phyloP scores from a whole-genome alignment of 2,329 filamentous ascomycete species.

The Pestalotiopsis sp. region DNA sequence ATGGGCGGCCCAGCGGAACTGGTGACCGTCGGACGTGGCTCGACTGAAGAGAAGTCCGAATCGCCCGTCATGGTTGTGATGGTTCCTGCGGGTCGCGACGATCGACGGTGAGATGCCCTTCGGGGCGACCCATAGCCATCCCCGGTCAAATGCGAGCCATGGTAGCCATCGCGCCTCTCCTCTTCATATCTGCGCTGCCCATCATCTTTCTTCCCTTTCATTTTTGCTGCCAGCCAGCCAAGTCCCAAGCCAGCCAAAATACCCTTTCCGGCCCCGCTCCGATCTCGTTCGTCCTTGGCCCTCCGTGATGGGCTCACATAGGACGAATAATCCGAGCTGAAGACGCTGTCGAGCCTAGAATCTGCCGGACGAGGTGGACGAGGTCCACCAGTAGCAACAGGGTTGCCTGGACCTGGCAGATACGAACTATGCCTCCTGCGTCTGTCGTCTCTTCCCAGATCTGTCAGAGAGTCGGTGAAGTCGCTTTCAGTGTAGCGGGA shows the following conservation, averaged over 20 bases:
- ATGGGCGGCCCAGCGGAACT: constrained; percentile 37
- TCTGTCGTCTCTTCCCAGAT: constrained; percentile 32
- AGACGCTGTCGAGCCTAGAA: constrained; percentile 46
- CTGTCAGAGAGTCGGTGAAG: constrained; percentile 52
- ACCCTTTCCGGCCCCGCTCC: constrained; percentile 58
- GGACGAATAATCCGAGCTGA: constrained; percentile 62
- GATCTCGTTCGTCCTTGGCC: constrained; percentile 43
- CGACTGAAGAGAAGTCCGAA: constrained; percentile 40
- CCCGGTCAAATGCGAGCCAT: constrained; percentile 68
- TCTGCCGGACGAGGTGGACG: constrained; percentile 41
- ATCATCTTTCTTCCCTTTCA: constrained; percentile 59
- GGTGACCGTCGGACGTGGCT: constrained; percentile 38
- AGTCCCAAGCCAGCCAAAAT: constrained; percentile 65
- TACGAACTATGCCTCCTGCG: constrained; percentile 41
- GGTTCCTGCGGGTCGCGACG: constrained; percentile 26
- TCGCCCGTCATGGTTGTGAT: constrained; percentile 31
- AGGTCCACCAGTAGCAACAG: constrained; percentile 47
- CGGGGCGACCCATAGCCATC: constrained; percentile 63
- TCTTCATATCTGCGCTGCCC: constrained; percentile 52
- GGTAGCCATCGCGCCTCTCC: constrained; percentile 60
- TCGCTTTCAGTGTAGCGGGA: constrained; percentile 41
- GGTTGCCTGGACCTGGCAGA: constrained; percentile 50
- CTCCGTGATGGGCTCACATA: constrained; percentile 66
- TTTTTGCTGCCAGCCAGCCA: constrained; percentile 69
- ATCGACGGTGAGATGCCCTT: constrained; percentile 36